A percentile compares a stretch with the other conserved stretches of the same genome.
These are phyloP conservation scores for Nakazawaea populi DNA, from an alignment of 805 yeast species.

Conservation along the genomic window DNA sequence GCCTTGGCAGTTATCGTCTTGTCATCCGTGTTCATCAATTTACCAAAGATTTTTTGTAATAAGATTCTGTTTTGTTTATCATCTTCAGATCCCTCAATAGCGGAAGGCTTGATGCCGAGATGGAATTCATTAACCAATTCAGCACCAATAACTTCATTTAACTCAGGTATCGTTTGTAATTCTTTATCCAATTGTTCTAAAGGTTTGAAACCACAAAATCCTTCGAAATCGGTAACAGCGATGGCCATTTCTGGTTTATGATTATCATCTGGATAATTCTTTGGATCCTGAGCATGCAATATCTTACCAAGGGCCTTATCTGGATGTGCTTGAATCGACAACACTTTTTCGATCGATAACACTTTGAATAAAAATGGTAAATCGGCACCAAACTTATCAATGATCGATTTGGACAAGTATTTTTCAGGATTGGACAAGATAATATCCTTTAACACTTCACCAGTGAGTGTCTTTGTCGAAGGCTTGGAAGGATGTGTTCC, in stretches of 20 bases:
- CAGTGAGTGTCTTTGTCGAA: slow-evolving; percentile 49
- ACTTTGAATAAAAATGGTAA: slow-evolving; percentile 94
- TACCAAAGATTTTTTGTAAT: slow-evolving; percentile 70
- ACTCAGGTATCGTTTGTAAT: slow-evolving; percentile 71
- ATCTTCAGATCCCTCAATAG: slow-evolving; percentile 41
- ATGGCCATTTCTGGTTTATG: slow-evolving; percentile 99
- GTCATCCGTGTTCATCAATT: slow-evolving; percentile 80
- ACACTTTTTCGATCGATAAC: slow-evolving; percentile 84
- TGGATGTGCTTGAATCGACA: slow-evolving; percentile 97
- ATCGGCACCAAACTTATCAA: slow-evolving; percentile 66
- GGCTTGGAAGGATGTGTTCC: slow-evolving; percentile 96
- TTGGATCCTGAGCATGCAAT: slow-evolving; percentile 78
- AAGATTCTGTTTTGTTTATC: slow-evolving; percentile 56
- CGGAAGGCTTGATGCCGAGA: slow-evolving; percentile 37
- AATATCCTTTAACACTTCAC: slow-evolving; percentile 60
- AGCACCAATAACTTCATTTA: slow-evolving; percentile 62
- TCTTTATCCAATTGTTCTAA: slow-evolving; percentile 67
- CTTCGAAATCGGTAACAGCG: slow-evolving; percentile 93
- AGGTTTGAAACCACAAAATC: slow-evolving; percentile 97
- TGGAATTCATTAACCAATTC: slow-evolving; percentile 51
- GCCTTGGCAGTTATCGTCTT: slow-evolving; percentile 51
- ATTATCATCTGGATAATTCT: slow-evolving; percentile 94
- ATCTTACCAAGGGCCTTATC: slow-evolving; percentile 78
- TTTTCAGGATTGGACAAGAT: slow-evolving; percentile 53
- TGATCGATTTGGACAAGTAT: slow-evolving; percentile 53